Percentiles rank a stretch among this genome's conserved stretches.
phyloP scores from a whole-genome alignment of 805 yeast genomes.

The Kurtzmaniella cleridarum region DNA sequence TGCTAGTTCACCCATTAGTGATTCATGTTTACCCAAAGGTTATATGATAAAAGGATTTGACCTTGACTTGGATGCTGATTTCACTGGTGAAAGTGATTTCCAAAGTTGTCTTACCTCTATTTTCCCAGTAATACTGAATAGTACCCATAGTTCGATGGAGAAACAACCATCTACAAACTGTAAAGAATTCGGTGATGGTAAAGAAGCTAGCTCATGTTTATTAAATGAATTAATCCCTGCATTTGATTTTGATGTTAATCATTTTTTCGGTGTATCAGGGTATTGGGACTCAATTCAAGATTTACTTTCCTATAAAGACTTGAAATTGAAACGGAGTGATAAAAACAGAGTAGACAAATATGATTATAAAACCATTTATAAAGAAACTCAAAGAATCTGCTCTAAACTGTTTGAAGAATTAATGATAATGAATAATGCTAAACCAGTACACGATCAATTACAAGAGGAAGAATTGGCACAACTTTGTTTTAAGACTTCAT shows the following conservation, averaged over 20 bases:
- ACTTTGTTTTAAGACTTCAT: slow-evolving; percentile 57
- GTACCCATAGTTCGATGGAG: slow-evolving; percentile 17
- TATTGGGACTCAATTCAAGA: slow-evolving; percentile 59
- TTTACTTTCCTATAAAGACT: slow-evolving; percentile 30
- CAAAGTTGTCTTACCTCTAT: slow-evolving; percentile 42
- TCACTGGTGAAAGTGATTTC: slow-evolving; percentile 52
- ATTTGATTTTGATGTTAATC: slow-evolving; percentile 51
- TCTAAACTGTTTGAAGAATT: slow-evolving; percentile 34
- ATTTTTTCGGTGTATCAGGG: slow-evolving; percentile 62
- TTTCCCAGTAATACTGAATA: slow-evolving; percentile 39
- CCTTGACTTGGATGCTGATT: slow-evolving; percentile 25
- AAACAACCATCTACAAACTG: slow-evolving; percentile 20
- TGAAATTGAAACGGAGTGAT: slow-evolving; percentile 6
- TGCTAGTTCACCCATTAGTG: slow-evolving; percentile 28
- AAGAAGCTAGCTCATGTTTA: slow-evolving; percentile 42
- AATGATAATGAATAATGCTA: slow-evolving; percentile 25
- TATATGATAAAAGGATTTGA: slow-evolving; percentile 18
- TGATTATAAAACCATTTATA: slow-evolving; percentile 39
- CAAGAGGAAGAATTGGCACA: slow-evolving; percentile 43
- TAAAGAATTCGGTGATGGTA: slow-evolving; percentile 23
- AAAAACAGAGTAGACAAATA: slow-evolving; percentile 28
- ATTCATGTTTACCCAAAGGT: slow-evolving; percentile 57
- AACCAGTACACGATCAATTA: slow-evolving; percentile 21
- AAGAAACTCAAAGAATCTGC: slow-evolving; percentile 44
- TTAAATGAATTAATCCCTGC: slow-evolving; percentile 49